Conservation (phyloP, 1,284 basidiomycete species). For the Tremellales sp. region DNA sequence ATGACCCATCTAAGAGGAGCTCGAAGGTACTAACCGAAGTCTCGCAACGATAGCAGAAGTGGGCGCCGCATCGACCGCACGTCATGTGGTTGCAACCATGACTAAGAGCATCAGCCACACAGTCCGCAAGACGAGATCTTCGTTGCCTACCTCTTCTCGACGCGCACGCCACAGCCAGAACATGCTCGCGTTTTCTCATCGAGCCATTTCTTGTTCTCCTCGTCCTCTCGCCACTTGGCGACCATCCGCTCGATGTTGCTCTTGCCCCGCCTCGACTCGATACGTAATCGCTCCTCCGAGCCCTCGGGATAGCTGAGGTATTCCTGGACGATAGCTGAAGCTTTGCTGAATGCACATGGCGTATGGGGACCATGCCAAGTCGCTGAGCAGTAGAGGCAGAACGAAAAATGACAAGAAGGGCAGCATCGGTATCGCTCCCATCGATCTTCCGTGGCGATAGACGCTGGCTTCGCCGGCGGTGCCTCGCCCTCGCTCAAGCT, state of each 20-base stretch:
- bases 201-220: conserved; percentile 42
- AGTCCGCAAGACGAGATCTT: background rate
- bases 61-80: conserved; percentile 37
- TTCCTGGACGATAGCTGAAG: conserved; percentile 29
- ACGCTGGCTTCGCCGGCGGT: background rate
- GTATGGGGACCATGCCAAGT: conserved; percentile 46
- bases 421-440: conserved; percentile 39
- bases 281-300: conserved; percentile 20
- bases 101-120: conserved; percentile 9
- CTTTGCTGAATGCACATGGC: conserved; percentile 37
- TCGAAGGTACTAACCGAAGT: conserved; percentile 19
- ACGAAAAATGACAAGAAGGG: conserved; percentile 32
- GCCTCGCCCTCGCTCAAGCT: background rate
- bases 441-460: conserved; percentile 19
- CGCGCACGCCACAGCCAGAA: conserved; percentile 40
- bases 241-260: conserved; percentile 39
- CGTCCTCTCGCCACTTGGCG: conserved; percentile 33
- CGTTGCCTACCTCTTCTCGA: conserved; percentile 37
- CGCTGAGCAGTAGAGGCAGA: conserved; percentile 40
- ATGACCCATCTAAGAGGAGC: too few species aligned
- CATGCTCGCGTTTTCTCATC: conserved; percentile 37
- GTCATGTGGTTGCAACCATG: conserved; percentile 49
- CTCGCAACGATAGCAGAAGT: conserved; percentile 47
- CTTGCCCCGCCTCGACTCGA: conserved; percentile 36
- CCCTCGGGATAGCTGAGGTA: conserved; percentile 39